Percentiles rank a stretch among this genome's conserved stretches.
These are phyloP conservation scores for Cytospora leucostoma DNA, from an alignment of 2,329 filamentous ascomycete species.

Conservation along the genomic window DNA sequence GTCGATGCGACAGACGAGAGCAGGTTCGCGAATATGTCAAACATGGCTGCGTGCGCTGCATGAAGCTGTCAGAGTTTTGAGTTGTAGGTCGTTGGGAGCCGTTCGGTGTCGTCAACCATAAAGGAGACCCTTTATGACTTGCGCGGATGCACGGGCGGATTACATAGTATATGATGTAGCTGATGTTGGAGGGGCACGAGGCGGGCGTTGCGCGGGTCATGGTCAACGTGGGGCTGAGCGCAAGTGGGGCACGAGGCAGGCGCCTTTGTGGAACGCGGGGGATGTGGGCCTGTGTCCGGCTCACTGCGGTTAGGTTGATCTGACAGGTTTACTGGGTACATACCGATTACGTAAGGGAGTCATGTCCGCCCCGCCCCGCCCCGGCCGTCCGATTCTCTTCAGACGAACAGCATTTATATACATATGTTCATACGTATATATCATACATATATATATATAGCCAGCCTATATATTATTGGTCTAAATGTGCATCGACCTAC, in stretches of 20 bases:
- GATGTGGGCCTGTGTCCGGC: neutral
- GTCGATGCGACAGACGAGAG: constrained; percentile 73
- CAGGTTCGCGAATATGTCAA: constrained; percentile 47
- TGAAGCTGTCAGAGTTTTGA: constrained; percentile 5
- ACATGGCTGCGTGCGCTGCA: constrained; percentile 25
- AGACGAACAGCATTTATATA: too few relatives aligned
- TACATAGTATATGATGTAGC: constrained; percentile 76
- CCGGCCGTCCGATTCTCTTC: too few relatives aligned
- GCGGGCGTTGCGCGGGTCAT: neutral
- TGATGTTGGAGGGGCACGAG: constrained; percentile 46
- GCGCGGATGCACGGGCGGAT: constrained; percentile 29
- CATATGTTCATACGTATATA: too few relatives aligned
- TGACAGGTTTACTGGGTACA: neutral
- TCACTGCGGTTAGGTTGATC: neutral
- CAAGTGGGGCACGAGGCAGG: neutral
- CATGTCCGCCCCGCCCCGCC: too few relatives aligned
- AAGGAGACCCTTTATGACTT: constrained; percentile 20
- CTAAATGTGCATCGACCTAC: too few relatives aligned
- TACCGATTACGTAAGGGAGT: neutral
- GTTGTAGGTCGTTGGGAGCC: constrained; percentile 25
- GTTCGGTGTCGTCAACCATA: constrained; percentile 26
- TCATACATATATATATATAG: too few relatives aligned
- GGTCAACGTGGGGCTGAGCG: neutral
- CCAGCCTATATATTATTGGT: too few relatives aligned
- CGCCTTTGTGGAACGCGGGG: neutral